Evolutionary conservation across 1,139 yeast species (phyloP).

Genomic region (Pichia sp.): DNA sequence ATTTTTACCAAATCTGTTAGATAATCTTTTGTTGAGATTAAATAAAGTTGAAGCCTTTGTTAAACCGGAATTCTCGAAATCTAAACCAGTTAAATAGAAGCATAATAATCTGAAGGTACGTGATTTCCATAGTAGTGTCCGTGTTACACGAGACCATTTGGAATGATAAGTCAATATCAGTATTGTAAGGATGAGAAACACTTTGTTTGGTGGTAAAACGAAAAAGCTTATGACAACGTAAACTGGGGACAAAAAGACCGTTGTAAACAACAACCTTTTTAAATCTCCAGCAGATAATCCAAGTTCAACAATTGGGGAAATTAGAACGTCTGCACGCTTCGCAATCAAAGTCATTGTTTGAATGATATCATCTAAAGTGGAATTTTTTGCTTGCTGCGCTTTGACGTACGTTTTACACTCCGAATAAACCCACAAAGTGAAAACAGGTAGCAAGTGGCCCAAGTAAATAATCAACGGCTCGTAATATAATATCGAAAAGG

Average conservation of each 20-base stretch:
- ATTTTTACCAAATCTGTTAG: slow-evolving; percentile 18
- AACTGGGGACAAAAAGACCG: slow-evolving; percentile 78
- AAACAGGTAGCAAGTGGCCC: slow-evolving; percentile 76
- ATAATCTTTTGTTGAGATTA: slow-evolving; percentile 35
- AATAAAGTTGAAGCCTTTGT: slow-evolving; percentile 29
- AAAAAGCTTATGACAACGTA: slow-evolving; percentile 67
- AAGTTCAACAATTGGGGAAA: slow-evolving; percentile 70
- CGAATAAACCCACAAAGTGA: slow-evolving; percentile 62
- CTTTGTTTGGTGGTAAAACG: slow-evolving; percentile 65
- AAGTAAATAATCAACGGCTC: slow-evolving; percentile 68
- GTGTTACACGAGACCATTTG: slow-evolving; percentile 71
- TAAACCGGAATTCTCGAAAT: slow-evolving; percentile 55
- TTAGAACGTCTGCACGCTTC: slow-evolving; percentile 67
- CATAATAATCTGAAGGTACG: slow-evolving; percentile 63
- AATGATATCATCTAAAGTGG: slow-evolving; percentile 87
- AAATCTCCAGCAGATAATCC: slow-evolving; percentile 73
- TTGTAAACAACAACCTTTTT: slow-evolving; percentile 73
- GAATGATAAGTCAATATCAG: slow-evolving; percentile 80
- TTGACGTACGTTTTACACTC: slow-evolving; percentile 47
- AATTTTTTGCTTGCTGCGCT: slow-evolving; percentile 56
- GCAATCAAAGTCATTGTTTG: slow-evolving; percentile 73
- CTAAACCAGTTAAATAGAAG: slow-evolving; percentile 83
- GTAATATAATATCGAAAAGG: slow-evolving; percentile 64
- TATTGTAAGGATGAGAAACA: slow-evolving; percentile 57
- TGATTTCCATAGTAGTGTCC: slow-evolving; percentile 81